These are phyloP conservation scores for Blastomyces emzantsi DNA, from an alignment of 2,329 filamentous ascomycete species.

Conservation along the genomic window DNA sequence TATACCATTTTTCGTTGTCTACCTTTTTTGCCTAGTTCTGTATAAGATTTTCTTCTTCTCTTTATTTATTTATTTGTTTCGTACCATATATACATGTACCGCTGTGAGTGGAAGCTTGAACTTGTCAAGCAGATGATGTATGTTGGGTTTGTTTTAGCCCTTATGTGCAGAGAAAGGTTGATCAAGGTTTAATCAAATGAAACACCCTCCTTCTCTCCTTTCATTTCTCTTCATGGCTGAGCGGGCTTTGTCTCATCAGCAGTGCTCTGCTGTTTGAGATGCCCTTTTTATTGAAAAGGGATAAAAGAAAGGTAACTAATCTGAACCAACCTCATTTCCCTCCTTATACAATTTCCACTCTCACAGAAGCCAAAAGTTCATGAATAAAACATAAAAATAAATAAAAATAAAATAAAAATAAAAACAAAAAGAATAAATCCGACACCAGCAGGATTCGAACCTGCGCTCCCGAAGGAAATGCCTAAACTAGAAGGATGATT, in stretches of 20 bases:
- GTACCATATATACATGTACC: background rate
- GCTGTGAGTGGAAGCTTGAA: too few relatives aligned
- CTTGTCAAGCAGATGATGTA: background rate
- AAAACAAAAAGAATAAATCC: background rate
- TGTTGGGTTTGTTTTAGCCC: background rate
- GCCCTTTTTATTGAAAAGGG: too few relatives aligned
- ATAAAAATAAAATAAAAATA: background rate
- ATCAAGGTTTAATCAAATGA: too few relatives aligned
- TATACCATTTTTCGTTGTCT: background rate
- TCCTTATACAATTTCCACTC: too few relatives aligned
- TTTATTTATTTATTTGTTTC: background rate
- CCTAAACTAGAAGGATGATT: background rate
- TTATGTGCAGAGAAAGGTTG: background rate
- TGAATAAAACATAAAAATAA: background rate
- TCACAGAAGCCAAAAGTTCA: background rate
- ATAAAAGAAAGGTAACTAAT: too few relatives aligned
- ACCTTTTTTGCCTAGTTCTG: too few relatives aligned
- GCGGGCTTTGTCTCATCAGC: too few relatives aligned
- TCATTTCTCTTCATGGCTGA: too few relatives aligned
- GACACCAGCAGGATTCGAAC: conserved; percentile 9
- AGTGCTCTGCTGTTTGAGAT: too few relatives aligned
- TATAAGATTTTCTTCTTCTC: background rate
- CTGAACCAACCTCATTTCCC: too few relatives aligned
- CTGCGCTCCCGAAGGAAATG: conserved; percentile 8
- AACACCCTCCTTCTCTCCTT: too few relatives aligned